A percentile compares a stretch with the other conserved stretches of the same genome.
Conservation (phyloP, 345 rosid genomes). For the Salix purpurea region DNA sequence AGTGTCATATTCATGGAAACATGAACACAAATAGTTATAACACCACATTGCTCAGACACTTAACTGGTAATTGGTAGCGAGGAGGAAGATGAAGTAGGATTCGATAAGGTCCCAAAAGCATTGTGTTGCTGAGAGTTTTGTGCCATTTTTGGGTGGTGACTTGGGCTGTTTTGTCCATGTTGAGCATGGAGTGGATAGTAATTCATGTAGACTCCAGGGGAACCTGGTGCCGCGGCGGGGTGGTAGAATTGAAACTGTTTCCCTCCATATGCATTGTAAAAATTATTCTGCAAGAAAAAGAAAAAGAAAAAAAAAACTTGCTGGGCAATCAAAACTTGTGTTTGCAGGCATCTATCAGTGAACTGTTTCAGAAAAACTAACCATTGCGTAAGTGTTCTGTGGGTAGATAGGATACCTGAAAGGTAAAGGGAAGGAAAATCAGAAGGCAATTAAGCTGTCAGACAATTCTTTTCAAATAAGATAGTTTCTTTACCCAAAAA, state of each 20-base stretch:
- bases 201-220: not conserved
- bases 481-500: not conserved
- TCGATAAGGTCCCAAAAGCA: not conserved
- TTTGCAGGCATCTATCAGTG: not conserved
- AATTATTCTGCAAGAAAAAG: not conserved
- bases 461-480: not conserved
- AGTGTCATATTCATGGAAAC: not conserved
- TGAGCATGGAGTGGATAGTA: not conserved
- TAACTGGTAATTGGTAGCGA: not conserved
- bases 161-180: not conserved
- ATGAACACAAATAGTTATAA: not conserved
- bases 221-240: not conserved
- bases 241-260: not conserved
- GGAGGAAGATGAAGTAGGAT: not conserved
- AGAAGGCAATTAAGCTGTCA: not conserved
- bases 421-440: not conserved
- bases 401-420: not conserved
- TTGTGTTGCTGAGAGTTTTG: not conserved
- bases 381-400: not conserved
- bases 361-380: not conserved
- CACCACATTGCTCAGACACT: not conserved
- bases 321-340: not conserved
- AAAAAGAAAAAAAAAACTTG: not conserved
- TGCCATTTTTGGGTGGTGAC: not conserved
- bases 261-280: not conserved